Conservation (phyloP, 768 basidiomycete genomes). For the Strobilomyces dryophilus region DNA sequence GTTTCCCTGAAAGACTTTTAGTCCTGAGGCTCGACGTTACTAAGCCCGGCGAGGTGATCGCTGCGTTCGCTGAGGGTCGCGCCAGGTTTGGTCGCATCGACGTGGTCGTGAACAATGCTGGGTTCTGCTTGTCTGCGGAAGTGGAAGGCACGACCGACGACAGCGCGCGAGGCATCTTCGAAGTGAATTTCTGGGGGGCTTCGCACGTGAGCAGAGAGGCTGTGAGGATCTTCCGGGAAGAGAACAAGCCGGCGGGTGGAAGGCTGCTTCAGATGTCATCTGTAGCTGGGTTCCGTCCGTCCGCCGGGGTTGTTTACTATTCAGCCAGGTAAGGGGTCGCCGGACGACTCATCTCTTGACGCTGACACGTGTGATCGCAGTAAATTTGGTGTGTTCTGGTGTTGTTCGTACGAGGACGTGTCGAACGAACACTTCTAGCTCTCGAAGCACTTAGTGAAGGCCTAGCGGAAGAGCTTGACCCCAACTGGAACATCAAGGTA, state of each 20-base stretch:
- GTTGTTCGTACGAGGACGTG: background rate
- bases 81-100: slow-evolving; percentile 27
- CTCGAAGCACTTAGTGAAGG: slow-evolving; percentile 16
- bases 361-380: slow-evolving; percentile 6
- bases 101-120: slow-evolving; percentile 5
- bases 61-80: background rate
- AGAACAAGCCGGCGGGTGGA: slow-evolving; percentile 34
- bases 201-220: slow-evolving; percentile 36
- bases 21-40: slow-evolving; percentile 40
- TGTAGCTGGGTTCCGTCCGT: slow-evolving; percentile 21
- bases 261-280: slow-evolving; percentile 32
- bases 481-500: slow-evolving; percentile 22
- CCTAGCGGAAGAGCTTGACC: slow-evolving; percentile 12
- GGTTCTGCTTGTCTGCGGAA: background rate
- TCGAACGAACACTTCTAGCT: background rate
- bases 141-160: slow-evolving; percentile 33
- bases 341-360: background rate
- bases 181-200: slow-evolving; percentile 45
- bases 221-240: slow-evolving; percentile 20
- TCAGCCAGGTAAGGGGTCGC: slow-evolving; percentile 14
- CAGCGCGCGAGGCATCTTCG: slow-evolving; percentile 35
- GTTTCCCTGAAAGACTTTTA: slow-evolving; percentile 31
- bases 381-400: slow-evolving; percentile 12
- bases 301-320: slow-evolving; percentile 12
- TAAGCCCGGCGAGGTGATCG: background rate